Evolutionary conservation across 2,329 filamentous ascomycete species (phyloP).

Genomic region (Hypomyces rosellus): DNA sequence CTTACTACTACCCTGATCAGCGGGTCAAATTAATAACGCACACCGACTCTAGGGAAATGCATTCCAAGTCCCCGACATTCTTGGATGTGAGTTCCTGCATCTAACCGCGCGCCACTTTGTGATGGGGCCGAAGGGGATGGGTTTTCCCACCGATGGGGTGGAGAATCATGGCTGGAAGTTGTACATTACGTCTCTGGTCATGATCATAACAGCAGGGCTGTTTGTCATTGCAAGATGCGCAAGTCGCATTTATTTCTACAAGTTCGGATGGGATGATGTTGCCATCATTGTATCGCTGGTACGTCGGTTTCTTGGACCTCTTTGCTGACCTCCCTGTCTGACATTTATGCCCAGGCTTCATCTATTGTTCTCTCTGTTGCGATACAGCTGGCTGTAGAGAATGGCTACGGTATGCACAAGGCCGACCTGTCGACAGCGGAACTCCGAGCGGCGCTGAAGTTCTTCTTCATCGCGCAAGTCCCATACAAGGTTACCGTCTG

Average conservation of each 20-base stretch:
- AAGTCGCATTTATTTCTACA: conserved; percentile 27
- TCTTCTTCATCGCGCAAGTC: conserved; percentile 41
- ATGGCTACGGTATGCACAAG: conserved; percentile 35
- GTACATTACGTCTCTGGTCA: conserved; percentile 27
- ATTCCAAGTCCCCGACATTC: too few relatives aligned
- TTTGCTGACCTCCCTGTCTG: neutral
- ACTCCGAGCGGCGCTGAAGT: conserved; percentile 21
- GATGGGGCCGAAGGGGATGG: conserved; percentile 17
- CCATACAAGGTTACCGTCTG: conserved; percentile 46
- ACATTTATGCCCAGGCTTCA: neutral
- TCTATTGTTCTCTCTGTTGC: conserved; percentile 7
- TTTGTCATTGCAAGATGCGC: conserved; percentile 29
- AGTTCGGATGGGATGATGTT: conserved; percentile 32
- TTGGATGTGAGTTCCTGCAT: neutral
- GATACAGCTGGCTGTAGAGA: conserved; percentile 23
- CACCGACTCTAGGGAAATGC: neutral
- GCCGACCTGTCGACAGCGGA: conserved; percentile 25
- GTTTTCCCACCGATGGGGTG: conserved; percentile 25
- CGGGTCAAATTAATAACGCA: too few relatives aligned
- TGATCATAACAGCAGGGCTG: conserved; percentile 30
- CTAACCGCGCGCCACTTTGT: neutral
- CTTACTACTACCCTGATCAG: too few relatives aligned
- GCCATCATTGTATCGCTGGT: conserved; percentile 32
- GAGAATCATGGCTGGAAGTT: conserved; percentile 29
- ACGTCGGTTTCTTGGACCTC: conserved; percentile 1